A percentile compares a stretch with the other conserved stretches of the same genome.
Evolutionary conservation across 78 protist genomes (phyloP).

Genomic region (Dictyostelium intermedium): DNA sequence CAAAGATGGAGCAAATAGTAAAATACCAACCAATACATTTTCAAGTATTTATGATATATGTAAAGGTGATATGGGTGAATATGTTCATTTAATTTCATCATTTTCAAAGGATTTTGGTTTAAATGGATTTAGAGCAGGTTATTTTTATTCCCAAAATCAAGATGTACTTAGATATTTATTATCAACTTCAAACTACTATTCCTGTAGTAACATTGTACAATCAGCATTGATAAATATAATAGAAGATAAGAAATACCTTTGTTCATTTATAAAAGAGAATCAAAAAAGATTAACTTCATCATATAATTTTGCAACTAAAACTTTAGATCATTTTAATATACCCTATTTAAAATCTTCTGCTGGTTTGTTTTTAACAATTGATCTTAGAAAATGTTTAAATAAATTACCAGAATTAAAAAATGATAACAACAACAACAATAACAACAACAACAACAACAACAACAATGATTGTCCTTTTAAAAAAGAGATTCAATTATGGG

Average conservation of each 20-base stretch:
- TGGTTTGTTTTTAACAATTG: slow-evolving; percentile 47
- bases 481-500: slow-evolving; percentile 44
- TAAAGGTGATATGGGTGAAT: slow-evolving; percentile 59
- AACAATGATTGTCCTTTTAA: neutral
- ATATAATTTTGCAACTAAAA: neutral
- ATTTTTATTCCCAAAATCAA: slow-evolving; percentile 39
- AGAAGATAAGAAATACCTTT: slow-evolving; percentile 4
- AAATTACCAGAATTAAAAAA: neutral
- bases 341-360: slow-evolving; percentile 30
- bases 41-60: slow-evolving; percentile 16
- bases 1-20: too few species aligned
- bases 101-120: slow-evolving; percentile 78
- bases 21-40: neutral
- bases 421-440: too few species aligned
- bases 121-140: slow-evolving; percentile 73
- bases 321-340: neutral
- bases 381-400: slow-evolving; percentile 19
- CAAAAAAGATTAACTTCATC: slow-evolving; percentile 4
- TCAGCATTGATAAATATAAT: slow-evolving; percentile 14
- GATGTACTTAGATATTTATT: neutral
- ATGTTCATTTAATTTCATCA: slow-evolving; percentile 50
- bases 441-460: too few species aligned
- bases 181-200: neutral
- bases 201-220: slow-evolving; percentile 43
- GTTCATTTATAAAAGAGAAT: neutral